Base-by-base conservation (phyloP, 306 rosid species). In the Chamaecrista fasciculata region DNA sequence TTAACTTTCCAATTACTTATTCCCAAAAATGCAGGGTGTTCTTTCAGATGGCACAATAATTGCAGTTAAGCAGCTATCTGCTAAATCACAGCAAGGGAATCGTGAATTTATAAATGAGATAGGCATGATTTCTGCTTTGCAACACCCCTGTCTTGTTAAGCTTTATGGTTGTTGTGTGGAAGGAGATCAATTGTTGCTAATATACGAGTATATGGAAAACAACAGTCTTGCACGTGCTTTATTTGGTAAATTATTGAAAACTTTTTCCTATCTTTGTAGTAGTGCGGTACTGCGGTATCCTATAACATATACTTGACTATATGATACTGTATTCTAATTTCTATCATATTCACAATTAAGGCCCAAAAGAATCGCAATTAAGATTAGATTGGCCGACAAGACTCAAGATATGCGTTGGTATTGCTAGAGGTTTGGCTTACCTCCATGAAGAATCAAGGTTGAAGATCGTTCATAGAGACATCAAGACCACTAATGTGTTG, bases 151-250 rank as follows among this genome's bases (percentile, higher is more conserved):
- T 77, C 87, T 86, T 34, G 92, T 86, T 15, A 79, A 80, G 68
- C 87, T 86, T 2, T 79, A 77, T 84, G 92, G 87, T 40, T 87
- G 89, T 6, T 87, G 89, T 62, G 76, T 77, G 18, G 92, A 86
- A 66, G 82, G 82, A 56, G 71, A 86, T 72, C 85, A 86, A 0
- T 62, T 86, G 43, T 69, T 86, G 66, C 19, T 84, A 25, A 49
- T 86, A 19, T 86, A 86, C 52, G 92, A 84, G 68, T 84, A 84
- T 61, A 40, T 86, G 87, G 84, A 80, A 71, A 84, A 87, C 31
- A 87, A 87, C 56, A 82, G 83, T 11, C 84, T 87, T 19, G 89
- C 87, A 0, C 83, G 66, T 6, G 89, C 85, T n/a, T 62, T 87
- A 42, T 82, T 84, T 68, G 84, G 89, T 84, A 80, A 15, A 80